These are phyloP conservation scores for Pichia sp. DNA, from an alignment of 1,139 yeast genomes.

Conservation along the genomic window DNA sequence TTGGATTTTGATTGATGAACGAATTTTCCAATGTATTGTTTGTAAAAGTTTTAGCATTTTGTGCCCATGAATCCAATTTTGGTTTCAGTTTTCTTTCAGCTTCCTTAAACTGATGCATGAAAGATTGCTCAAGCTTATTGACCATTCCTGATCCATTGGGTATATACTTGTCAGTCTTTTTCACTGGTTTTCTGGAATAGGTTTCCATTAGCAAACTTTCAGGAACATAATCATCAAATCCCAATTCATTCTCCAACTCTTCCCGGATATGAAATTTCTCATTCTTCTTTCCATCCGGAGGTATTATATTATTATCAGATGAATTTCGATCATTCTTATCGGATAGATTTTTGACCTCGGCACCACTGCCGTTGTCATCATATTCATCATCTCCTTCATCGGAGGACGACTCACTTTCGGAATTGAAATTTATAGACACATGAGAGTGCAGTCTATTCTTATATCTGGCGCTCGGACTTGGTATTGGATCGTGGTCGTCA, in stretches of 20 bases:
- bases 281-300: slow-evolving; percentile 6
- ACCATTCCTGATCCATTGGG: background rate
- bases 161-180: background rate
- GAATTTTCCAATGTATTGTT: slow-evolving; percentile 22
- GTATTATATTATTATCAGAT: background rate
- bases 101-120: slow-evolving; percentile 15
- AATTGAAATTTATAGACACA: slow-evolving; percentile 14
- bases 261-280: slow-evolving; percentile 17
- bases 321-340: background rate
- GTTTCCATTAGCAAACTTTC: slow-evolving; percentile 23
- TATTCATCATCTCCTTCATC: slow-evolving; percentile 11
- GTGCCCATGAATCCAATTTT: slow-evolving; percentile 16
- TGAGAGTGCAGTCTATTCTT: slow-evolving; percentile 21
- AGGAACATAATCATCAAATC: slow-evolving; percentile 14
- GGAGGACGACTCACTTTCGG: slow-evolving; percentile 18
- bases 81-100: slow-evolving; percentile 14
- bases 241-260: slow-evolving; percentile 14
- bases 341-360: background rate
- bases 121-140: slow-evolving; percentile 11
- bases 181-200: background rate
- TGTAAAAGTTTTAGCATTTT: slow-evolving; percentile 22
- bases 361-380: background rate
- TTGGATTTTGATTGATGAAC: slow-evolving; percentile 7
- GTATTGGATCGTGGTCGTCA: background rate
- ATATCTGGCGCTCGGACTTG: too few relatives aligned